These are phyloP conservation scores for Yamadazyma sp. DNA, from an alignment of 1,139 yeast genomes.

Conservation along the genomic window DNA sequence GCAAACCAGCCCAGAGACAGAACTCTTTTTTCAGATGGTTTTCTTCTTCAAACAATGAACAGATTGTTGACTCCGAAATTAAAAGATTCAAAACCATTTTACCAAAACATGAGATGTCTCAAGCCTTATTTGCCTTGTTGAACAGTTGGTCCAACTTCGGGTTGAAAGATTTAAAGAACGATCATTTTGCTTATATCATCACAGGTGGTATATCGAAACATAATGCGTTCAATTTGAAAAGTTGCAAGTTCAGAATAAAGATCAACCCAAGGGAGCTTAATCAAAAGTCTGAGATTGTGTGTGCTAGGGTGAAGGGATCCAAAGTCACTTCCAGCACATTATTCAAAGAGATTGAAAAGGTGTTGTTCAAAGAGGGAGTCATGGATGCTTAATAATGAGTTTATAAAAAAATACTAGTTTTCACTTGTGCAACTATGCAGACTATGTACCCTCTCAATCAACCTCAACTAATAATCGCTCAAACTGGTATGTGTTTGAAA, in stretches of 20 bases:
- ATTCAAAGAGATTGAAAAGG: constrained; percentile 49
- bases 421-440: neutral
- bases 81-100: constrained; percentile 44
- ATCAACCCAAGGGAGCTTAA: constrained; percentile 40
- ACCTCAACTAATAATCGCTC: neutral
- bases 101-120: constrained; percentile 57
- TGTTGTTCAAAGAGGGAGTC: constrained; percentile 47
- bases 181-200: constrained; percentile 43
- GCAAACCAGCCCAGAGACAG: constrained; percentile 24
- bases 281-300: constrained; percentile 48
- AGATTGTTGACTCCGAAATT: constrained; percentile 27
- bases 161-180: constrained; percentile 53
- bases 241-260: constrained; percentile 62
- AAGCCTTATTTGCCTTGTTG: constrained; percentile 63
- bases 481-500: no score
- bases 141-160: constrained; percentile 74
- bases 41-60: constrained; percentile 23
- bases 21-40: constrained; percentile 47
- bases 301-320: constrained; percentile 48
- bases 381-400: constrained; percentile 23
- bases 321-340: constrained; percentile 42
- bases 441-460: neutral
- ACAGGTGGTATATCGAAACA: constrained; percentile 62
- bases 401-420: no score
- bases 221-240: constrained; percentile 61